Conservation (phyloP, 2,329 filamentous ascomycete genomes). For the Mariannaea elegans region DNA sequence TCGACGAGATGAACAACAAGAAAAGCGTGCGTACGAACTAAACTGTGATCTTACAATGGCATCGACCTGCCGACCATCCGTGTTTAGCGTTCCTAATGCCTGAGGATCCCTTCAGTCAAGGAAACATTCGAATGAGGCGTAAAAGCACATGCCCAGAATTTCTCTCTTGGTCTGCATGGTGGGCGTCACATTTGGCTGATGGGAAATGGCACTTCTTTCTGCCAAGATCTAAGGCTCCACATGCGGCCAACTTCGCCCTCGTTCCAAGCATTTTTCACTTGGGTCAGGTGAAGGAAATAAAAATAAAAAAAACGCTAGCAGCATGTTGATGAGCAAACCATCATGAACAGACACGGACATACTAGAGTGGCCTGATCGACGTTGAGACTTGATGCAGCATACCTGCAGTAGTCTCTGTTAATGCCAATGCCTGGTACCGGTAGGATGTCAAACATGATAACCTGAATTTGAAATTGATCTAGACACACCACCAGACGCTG, state of each 20-base stretch:
- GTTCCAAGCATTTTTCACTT: slow-evolving; percentile 17
- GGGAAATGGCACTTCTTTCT: not conserved
- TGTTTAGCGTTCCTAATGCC: not conserved
- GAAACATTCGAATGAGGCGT: not conserved
- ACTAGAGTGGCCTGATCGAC: not conserved
- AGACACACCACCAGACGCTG: too few relatives aligned
- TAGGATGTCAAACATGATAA: too few relatives aligned
- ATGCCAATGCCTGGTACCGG: too few relatives aligned
- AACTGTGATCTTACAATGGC: not conserved
- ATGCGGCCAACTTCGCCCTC: slow-evolving; percentile 12
- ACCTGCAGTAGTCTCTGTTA: too few relatives aligned
- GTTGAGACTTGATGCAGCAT: too few relatives aligned
- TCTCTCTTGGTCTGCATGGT: too few relatives aligned
- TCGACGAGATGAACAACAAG: slow-evolving; percentile 3
- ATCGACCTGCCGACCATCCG: not conserved
- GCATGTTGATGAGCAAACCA: slow-evolving; percentile 1
- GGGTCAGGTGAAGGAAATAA: not conserved
- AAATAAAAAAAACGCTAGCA: not conserved
- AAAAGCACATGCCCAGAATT: too few relatives aligned
- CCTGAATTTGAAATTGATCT: too few relatives aligned
- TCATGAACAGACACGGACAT: not conserved
- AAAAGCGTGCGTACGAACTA: not conserved
- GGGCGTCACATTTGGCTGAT: too few relatives aligned
- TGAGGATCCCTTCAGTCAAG: not conserved
- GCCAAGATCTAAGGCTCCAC: slow-evolving; percentile 15